Evolutionary conservation across 495 filamentous ascomycete genomes (phyloP).

Genomic region (Copromyces sp.): DNA sequence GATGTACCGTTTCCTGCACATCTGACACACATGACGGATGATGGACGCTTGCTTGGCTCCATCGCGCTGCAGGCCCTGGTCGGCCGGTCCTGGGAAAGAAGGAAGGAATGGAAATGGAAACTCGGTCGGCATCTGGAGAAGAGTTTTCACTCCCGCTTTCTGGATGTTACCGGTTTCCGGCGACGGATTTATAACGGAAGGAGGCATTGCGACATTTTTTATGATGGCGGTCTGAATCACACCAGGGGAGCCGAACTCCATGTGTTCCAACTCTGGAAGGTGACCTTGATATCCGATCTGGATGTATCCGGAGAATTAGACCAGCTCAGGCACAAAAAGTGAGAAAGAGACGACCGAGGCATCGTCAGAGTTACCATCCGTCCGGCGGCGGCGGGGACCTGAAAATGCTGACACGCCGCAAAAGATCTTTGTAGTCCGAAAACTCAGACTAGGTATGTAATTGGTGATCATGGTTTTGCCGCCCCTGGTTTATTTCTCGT

Average conservation of each 20-base stretch:
- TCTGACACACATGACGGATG: not conserved
- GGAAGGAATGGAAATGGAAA: not conserved
- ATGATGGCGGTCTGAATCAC: not conserved
- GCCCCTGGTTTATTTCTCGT: not conserved
- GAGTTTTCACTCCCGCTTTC: not conserved
- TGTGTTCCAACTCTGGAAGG: not conserved
- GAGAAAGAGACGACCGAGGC: not conserved
- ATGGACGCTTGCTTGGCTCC: not conserved
- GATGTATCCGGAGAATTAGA: not conserved
- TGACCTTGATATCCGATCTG: not conserved
- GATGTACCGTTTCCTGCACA: not conserved
- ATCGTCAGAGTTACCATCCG: not conserved
- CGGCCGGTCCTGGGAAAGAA: not conserved
- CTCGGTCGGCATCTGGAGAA: not conserved
- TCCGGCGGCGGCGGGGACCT: not conserved
- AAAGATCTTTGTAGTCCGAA: not conserved
- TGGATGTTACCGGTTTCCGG: not conserved
- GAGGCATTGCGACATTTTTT: not conserved
- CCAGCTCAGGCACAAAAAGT: not conserved
- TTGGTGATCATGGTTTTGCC: not conserved
- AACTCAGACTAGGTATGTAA: not conserved
- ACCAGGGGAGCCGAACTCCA: not conserved
- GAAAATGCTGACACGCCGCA: not conserved
- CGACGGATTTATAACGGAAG: not conserved
- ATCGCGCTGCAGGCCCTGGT: not conserved